Evolutionary conservation across 192 early-diverging fungal species (phyloP).

Genomic region (Entomortierella beljakovae): DNA sequence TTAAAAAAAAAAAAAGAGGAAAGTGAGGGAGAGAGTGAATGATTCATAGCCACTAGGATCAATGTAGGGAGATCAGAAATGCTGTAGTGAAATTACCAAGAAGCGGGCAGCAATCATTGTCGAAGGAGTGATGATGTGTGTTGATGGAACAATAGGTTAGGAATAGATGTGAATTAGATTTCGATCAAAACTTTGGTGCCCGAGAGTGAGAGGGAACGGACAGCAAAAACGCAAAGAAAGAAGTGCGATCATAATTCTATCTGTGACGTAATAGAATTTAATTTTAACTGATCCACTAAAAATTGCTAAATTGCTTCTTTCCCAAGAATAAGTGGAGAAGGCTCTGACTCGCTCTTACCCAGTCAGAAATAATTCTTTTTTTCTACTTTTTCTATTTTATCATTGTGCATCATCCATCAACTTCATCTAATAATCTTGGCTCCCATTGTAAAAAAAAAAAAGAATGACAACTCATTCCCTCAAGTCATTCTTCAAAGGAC

Average conservation of each 20-base stretch:
- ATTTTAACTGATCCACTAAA: no score
- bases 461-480: conserved; percentile 7
- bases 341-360: no score
- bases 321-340: no score
- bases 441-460: no score
- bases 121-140: conserved; percentile 28
- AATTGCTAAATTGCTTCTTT: no score
- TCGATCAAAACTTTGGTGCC: neutral
- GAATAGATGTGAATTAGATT: neutral
- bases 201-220: neutral
- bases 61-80: neutral
- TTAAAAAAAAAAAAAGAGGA: neutral
- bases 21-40: neutral
- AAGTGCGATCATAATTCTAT: neutral
- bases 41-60: no score
- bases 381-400: no score
- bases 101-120: conserved; percentile 46
- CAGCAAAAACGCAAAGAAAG: no score
- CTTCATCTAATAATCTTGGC: no score
- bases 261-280: neutral
- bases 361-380: no score
- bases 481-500: conserved; percentile 20
- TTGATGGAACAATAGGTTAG: conserved; percentile 1
- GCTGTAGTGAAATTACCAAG: conserved; percentile 24
- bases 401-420: no score